A percentile compares a stretch with the other conserved stretches of the same genome.
phyloP scores from a whole-genome alignment of 768 basidiomycete genomes.

The Megacollybia marginata region DNA sequence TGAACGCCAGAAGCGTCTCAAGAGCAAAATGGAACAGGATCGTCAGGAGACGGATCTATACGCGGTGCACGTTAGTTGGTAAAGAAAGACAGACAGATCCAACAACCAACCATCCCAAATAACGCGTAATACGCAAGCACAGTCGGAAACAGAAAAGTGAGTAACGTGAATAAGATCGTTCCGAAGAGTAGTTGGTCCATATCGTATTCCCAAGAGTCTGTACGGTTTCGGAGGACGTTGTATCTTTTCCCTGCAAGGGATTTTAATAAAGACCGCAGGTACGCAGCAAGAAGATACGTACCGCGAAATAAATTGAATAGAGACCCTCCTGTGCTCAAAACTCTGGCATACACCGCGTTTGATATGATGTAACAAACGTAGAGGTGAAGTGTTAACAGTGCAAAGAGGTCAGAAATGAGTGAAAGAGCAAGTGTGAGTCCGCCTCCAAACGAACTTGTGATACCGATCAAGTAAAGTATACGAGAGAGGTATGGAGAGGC shows the following conservation, averaged over 20 bases:
- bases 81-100: background rate
- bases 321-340: conserved; percentile 50
- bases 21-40: conserved; percentile 55
- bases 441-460: conserved; percentile 30
- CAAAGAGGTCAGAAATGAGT: conserved; percentile 56
- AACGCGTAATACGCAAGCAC: conserved; percentile 79
- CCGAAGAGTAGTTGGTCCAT: conserved; percentile 94
- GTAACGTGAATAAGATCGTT: conserved; percentile 78
- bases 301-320: conserved; percentile 92
- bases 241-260: conserved; percentile 68
- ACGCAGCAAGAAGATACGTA: conserved; percentile 18
- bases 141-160: conserved; percentile 80
- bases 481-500: conserved; percentile 20
- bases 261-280: background rate
- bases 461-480: conserved; percentile 27
- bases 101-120: conserved; percentile 53
- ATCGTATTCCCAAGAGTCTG: conserved; percentile 86
- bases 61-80: background rate
- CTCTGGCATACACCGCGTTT: conserved; percentile 51
- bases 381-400: conserved; percentile 65
- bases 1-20: conserved; percentile 62
- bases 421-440: conserved; percentile 59
- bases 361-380: conserved; percentile 62
- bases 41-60: conserved; percentile 45
- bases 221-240: conserved; percentile 81